Base-by-base conservation (phyloP, 2,329 filamentous ascomycete genomes). In the Pleoardoris graminearum region DNA sequence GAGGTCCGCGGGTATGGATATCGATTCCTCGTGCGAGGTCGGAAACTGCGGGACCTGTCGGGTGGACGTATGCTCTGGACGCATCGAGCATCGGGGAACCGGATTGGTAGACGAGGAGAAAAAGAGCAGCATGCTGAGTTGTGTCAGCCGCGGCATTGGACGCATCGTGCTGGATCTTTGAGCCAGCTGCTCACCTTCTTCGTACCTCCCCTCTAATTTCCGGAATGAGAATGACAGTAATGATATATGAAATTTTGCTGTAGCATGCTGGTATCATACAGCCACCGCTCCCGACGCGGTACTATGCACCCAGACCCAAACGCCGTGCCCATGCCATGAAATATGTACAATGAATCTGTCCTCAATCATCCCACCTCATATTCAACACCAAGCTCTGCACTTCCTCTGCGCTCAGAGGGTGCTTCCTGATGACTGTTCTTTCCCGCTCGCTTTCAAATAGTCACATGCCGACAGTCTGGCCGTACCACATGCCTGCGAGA, bases 21-120 rank as follows among this genome's bases (percentile, higher is more conserved):
- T 79, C 6, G 72, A 74, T 57, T 74, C 66, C 38, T 75, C 71
- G 14, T 79, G 77, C 41, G 75, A 77, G 61, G 69, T 69, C 7
- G 76, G 76, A 0, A 77, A 76, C 41, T 79, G 76, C 50, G 76
- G 75, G 7, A 75, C 73, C 7, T 78, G 76, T 58, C 69, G 61
- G 41, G 72, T 79, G 1, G 68, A 68, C 27, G 63, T 77, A 19
- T 72, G 70, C 51, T 50, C 48, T 2, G 76, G 76, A 7, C 59
- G 66, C 25, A 65, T 77, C 11, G 68, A 72, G 35, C 75, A 78
- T 62, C 67, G 69, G 27, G 76, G 75, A 1, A 75, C 66, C 2
- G 72, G 65, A 12, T 57, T 77, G 44, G 38, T 62, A 32, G 69
- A 72, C 1, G 62, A 69, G 10, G 72, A 77, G 50, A 75, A 73